Base-by-base conservation (phyloP, 345 rosid species). In the Adansonia digitata region DNA sequence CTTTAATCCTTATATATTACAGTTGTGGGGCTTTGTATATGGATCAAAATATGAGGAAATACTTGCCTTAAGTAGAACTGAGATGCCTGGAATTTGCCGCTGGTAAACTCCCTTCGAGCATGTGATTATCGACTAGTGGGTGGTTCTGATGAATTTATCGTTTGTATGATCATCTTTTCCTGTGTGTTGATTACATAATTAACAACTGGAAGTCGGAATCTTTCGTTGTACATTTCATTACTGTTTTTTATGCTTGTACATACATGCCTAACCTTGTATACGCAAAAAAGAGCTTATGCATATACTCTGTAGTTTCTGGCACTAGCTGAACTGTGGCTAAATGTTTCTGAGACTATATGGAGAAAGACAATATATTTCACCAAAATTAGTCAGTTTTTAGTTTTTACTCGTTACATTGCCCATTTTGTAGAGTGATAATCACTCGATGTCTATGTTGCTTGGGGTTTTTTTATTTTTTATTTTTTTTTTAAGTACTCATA, bases 11-110 rank as follows among this genome's bases (percentile, higher is more conserved):
- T 53, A 53, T n/a, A 53, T n/a, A 37, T 55, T 77, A 81, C 89
- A 95, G 99, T 79, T 95, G 62, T 93, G 98, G 98, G 96, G 98
- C 20, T 94, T 94, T 78, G 94, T 93, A 3, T 81, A 91, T 77
- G 90, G 88, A 66, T 86, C 99, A 35, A 90, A 86, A 80, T 95
- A 90, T 1, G 99, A 95, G 63, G 99, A 95, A 81, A 76, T 91
- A 31, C 90, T 91, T 59, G 84, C 97, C 74, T 78, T 78, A 60
- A 89, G 93, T 86, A 84, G 82, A 85, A 87, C 74, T 11, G 89
- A 76, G 74, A 87, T 83, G 71, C 89, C 94, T 11, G 96, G 99
- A 57, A 89, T 93, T 46, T 87, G 89, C 88, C 87, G 96, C 46
- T 95, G 95, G 94, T 89, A 61, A 68, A 67, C 11, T 1, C 5